These are phyloP conservation scores for Phytophthora cactorum DNA, from an alignment of 352 stramenopile genomes.

Conservation along the genomic window DNA sequence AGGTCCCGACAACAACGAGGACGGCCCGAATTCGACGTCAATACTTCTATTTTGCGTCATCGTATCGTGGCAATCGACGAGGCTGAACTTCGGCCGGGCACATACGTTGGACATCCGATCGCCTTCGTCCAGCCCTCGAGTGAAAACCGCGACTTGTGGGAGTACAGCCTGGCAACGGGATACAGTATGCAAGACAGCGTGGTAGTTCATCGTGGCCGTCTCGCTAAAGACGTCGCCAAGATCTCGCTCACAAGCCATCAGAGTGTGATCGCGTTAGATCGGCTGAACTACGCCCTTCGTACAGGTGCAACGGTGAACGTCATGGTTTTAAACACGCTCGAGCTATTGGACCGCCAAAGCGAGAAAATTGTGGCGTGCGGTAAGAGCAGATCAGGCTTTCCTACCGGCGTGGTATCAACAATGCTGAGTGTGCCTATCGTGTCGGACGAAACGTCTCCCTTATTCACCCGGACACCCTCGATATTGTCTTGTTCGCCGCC, in stretches of 20 bases:
- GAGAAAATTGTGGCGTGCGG: background rate
- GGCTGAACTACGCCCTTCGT: slow-evolving; percentile 1
- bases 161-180: background rate
- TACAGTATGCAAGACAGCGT: background rate
- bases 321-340: background rate
- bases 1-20: background rate
- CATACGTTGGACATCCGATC: slow-evolving; percentile 1
- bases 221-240: background rate
- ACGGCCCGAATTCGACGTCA: background rate
- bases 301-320: background rate
- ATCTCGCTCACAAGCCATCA: too few species aligned
- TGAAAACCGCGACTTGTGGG: background rate
- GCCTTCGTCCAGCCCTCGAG: background rate
- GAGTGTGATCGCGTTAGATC: background rate
- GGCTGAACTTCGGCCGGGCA: background rate
- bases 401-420: background rate
- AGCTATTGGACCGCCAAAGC: slow-evolving; percentile 1
- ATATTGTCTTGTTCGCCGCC: background rate
- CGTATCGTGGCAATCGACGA: background rate
- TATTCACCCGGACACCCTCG: slow-evolving; percentile 4
- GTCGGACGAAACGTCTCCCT: background rate
- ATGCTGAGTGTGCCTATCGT: slow-evolving; percentile 2
- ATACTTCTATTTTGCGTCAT: background rate
- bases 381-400: slow-evolving; percentile 6
- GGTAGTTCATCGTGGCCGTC: background rate